Base-by-base conservation (phyloP, 352 stramenopile species). In the Globisporangium emineosum region DNA sequence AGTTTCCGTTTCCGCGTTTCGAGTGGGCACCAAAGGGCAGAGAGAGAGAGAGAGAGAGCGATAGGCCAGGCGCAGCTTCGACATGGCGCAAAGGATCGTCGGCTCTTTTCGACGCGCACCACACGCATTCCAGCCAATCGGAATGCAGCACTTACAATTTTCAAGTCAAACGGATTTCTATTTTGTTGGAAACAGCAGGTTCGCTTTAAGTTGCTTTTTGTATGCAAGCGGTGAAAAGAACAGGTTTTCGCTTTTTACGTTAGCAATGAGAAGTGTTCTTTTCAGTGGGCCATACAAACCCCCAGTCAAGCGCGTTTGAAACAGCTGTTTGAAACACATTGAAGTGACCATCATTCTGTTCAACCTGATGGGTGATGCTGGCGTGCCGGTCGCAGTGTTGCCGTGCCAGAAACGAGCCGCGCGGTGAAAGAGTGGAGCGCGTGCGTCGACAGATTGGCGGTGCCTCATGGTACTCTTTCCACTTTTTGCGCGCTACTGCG, bases 401-500 rank as follows among this genome's bases (percentile, higher is more conserved):
- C 40, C 8, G 37, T 0, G 40, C 40, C 40, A 47, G 23, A 33
- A 55, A 55, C 49, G 49, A 47, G 40, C 17, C 49, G 15, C 13
- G 5, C 5, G 5, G 17, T 7, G 40, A 79, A 83, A 81, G 70
- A 78, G 78, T 90, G 78, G 81, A 75, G 71, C 66, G 66, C 59
- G 67, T 79, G 66, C 70, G 75, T 77, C 76, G 77, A 73, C 71
- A 65, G 72, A 53, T 74, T 58, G 62, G 68, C 75, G 61, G 67
- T 69, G 65, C 71, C 64, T 40, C 70, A 60, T 73, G 42, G 37
- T 43, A 71, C 75, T 86, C 77, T 89, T 89, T 89, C 72, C 77
- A 71, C 68, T 83, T 86, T 85, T 88, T 88, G 78, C 76, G 66
- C 66, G 49, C 62, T 62, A 83, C 35, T 33, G 68, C 75, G 69